A percentile compares a stretch with the other conserved stretches of the same genome.
phyloP scores from a whole-genome alignment of 148 eudicot genomes.

The Amaranthus palmeri region DNA sequence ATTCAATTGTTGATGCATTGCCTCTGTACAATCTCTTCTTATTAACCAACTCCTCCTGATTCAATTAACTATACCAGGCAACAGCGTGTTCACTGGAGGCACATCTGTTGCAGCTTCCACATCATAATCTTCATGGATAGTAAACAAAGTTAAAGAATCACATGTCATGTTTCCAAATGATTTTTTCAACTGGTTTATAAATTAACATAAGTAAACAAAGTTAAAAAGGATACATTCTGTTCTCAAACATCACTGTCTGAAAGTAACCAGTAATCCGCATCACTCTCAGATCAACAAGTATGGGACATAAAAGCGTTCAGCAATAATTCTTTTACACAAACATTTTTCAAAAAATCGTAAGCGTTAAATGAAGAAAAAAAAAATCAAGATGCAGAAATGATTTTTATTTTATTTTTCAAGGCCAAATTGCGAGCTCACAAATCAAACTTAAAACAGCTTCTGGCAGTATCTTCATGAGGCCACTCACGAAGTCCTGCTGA shows the following conservation, averaged over 20 bases:
- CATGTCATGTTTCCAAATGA: too few relatives aligned
- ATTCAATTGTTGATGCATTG: too few relatives aligned
- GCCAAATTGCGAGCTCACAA: constrained; percentile 1
- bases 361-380: too few relatives aligned
- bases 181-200: neutral
- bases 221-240: constrained; percentile 68
- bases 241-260: constrained; percentile 84
- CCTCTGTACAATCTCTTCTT: too few relatives aligned
- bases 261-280: constrained; percentile 89
- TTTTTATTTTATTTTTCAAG: neutral
- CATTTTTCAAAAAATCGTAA: too few relatives aligned
- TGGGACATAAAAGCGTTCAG: too few relatives aligned
- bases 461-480: constrained; percentile 97
- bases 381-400: too few relatives aligned
- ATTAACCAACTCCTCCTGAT: too few relatives aligned
- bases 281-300: constrained; percentile 45
- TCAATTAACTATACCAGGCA: too few relatives aligned
- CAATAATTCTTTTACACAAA: too few relatives aligned
- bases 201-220: neutral
- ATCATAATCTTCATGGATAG: constrained; percentile 45
- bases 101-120: constrained; percentile 31
- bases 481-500: constrained; percentile 64
- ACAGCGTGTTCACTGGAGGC: constrained; percentile 26
- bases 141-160: constrained; percentile 50
- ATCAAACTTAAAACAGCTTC: constrained; percentile 82